Conservation (phyloP, 2,329 filamentous ascomycete genomes). For the Ceratocystis cubensis region DNA sequence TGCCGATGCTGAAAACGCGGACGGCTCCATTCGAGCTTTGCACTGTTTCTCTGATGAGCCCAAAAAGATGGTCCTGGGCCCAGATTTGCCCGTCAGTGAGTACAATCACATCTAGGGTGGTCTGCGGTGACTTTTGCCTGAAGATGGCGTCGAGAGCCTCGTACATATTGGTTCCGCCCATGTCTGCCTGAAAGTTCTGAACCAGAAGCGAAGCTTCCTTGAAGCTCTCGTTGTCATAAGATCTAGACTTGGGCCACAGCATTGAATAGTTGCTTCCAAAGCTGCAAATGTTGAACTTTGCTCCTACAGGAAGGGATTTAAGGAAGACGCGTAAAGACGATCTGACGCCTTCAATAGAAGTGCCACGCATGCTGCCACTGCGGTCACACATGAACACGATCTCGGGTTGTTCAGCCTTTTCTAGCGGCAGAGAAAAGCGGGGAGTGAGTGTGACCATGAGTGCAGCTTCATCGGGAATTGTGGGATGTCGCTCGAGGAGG, state of each 20-base stretch:
- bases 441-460: slow-evolving; percentile 61
- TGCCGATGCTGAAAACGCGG: slow-evolving; percentile 43
- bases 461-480: slow-evolving; percentile 47
- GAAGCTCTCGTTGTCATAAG: slow-evolving; percentile 35
- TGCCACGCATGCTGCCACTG: slow-evolving; percentile 49
- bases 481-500: slow-evolving; percentile 53
- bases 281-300: slow-evolving; percentile 58
- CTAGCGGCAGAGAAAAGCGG: slow-evolving; percentile 46
- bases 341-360: slow-evolving; percentile 41
- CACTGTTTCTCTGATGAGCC: slow-evolving; percentile 34
- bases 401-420: slow-evolving; percentile 35
- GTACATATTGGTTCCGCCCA: slow-evolving; percentile 44
- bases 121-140: slow-evolving; percentile 32
- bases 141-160: slow-evolving; percentile 35
- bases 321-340: slow-evolving; percentile 50
- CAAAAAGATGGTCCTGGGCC: slow-evolving; percentile 34
- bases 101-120: slow-evolving; percentile 42
- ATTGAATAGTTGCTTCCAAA: slow-evolving; percentile 42
- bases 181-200: slow-evolving; percentile 33
- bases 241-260: slow-evolving; percentile 35
- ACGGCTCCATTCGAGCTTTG: slow-evolving; percentile 32
- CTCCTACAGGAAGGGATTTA: slow-evolving; percentile 50
- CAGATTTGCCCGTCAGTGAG: slow-evolving; percentile 47
- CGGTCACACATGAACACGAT: slow-evolving; percentile 63
- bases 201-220: slow-evolving; percentile 34